Evolutionary conservation across 2,329 filamentous ascomycete genomes (phyloP), one percentile per base, ranked within the genome.

Genomic region (Bipolaris cookei): DNA sequence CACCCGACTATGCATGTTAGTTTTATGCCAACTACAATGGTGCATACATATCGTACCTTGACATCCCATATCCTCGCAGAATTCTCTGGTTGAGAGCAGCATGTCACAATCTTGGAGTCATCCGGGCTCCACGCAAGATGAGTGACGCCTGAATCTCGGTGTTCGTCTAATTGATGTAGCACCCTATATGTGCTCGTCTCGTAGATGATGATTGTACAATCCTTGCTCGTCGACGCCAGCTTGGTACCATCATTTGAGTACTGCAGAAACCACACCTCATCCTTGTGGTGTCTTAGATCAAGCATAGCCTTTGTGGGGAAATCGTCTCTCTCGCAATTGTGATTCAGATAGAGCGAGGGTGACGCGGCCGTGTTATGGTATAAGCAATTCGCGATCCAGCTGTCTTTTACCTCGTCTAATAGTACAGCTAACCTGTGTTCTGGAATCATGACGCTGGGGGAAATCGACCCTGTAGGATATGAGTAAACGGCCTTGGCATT

Each of bases 361-460:
- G 91, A 85, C 3, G 82, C 78, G 1, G 87, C 83, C 3, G 88
- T 92, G 51, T 96, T 97, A 78, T 99, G 95, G 76, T 93, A 98
- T 37, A 93, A 79, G 73, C 95, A 99, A 28, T 85, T 86, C 49
- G 88, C 85, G 56, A 97, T 90, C 78, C 97, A 94, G 61, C 84
- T 86, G 59, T 89, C 84, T 73, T 97, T 97, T 35, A 97, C 88
- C 64, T 96, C 88, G 55, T 93, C 84, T 50, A 99, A 80, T 14
- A 99, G 81, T 32, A 88, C 84, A 1, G 92, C 91, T 42, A 99
- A 82, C 6, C 95, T 88, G 74, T 95, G 91, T 71, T 97, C 91
- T 1, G 95, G 95, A 52, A 99, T 90, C 93, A 99, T 98, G 42
- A 97, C 91, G 3, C 92, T 95, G 0, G 95, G 94, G 1, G 95